Evolutionary conservation across 2,329 filamentous ascomycete species (phyloP).

Genomic region (Coniochaeta sp.): DNA sequence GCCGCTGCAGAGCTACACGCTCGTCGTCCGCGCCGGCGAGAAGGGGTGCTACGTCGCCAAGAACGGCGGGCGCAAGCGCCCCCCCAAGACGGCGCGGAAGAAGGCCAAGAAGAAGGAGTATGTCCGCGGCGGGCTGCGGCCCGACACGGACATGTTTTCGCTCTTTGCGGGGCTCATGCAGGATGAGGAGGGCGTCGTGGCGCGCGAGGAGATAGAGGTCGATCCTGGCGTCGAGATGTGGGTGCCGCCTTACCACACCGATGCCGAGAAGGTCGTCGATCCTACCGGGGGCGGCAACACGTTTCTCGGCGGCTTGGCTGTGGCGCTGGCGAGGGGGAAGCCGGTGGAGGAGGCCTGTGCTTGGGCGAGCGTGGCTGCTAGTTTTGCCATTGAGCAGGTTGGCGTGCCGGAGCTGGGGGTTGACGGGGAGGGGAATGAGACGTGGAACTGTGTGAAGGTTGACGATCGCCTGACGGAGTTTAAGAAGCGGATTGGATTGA

Average conservation of each 20-base stretch:
- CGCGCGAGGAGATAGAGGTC: constrained; percentile 51
- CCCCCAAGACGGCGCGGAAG: constrained; percentile 11
- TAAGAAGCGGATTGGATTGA: constrained; percentile 24
- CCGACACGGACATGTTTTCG: constrained; percentile 56
- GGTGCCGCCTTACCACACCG: constrained; percentile 13
- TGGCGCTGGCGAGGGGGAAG: constrained; percentile 52
- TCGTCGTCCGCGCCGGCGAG: constrained; percentile 65
- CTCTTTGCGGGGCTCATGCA: constrained; percentile 52
- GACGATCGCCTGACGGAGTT: constrained; percentile 45
- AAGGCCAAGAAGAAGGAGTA: constrained; percentile 13
- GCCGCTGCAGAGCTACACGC: constrained; percentile 55
- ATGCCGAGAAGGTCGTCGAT: constrained; percentile 58
- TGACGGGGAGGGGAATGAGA: constrained; percentile 39
- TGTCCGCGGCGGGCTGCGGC: constrained; percentile 44
- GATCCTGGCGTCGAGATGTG: constrained; percentile 36
- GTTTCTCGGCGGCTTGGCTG: constrained; percentile 60
- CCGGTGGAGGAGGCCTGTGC: constrained; percentile 61
- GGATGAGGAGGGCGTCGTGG: constrained; percentile 42
- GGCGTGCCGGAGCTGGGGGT: constrained; percentile 60
- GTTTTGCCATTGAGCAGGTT: constrained; percentile 91
- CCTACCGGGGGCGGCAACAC: constrained; percentile 92
- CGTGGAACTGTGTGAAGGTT: constrained; percentile 53
- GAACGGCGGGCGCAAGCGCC: constrained; percentile 45
- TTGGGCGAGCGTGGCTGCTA: constrained; percentile 77
- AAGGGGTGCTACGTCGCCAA: constrained; percentile 61